Evolutionary conservation across 2,329 filamentous ascomycete genomes (phyloP), one percentile per base, ranked within the genome.

Genomic region (Alternaria conjuncta): DNA sequence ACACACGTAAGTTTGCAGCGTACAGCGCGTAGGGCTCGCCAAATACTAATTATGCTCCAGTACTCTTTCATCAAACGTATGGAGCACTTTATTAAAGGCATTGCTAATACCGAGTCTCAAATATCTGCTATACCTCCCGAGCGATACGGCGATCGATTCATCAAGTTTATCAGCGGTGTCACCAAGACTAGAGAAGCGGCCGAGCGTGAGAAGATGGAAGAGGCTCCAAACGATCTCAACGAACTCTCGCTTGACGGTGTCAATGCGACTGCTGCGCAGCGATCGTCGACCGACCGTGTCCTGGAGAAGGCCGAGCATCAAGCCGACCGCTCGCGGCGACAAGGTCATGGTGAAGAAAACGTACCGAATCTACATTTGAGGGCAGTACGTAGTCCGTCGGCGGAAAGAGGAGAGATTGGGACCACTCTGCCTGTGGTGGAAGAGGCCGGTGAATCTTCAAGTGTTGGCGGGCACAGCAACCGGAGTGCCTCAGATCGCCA

Each of bases 1-100:
- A 99, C 96, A 73, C 93, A 97, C 79, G 94, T 97, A 86, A 88
- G 92, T 57, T 57, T 53, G 11, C 11, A 13, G 32, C 43, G 36
- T n/a, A 9, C 30, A 6, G 23, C 4, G 11, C 6, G 10, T n/a
- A 11, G 1, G 9, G 3, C 21, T 13, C 8, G 8, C 3, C 21
- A 9, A 1, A 60, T 59, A 64, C 75, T 79, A 74, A 82, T 60
- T 53, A 57, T n/a, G 4, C 25, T 20, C 25, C 73, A 97, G 93
- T 99, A 98, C 79, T 94, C 94, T 70, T 89, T 94, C 68, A 88
- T 97, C 81, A 99, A 99, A 83, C 95, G 96, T 78, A 88, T 95
- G 65, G 96, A 99, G 80, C 91, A 98, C 81, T 96, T 98, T 82
- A 96, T 94, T 91, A 99, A 99, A 84, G 95, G 96, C 41, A 84